Evolutionary conservation across 139 green algal genomes (phyloP).

Genomic region (Zygnema circumcarinatum): DNA sequence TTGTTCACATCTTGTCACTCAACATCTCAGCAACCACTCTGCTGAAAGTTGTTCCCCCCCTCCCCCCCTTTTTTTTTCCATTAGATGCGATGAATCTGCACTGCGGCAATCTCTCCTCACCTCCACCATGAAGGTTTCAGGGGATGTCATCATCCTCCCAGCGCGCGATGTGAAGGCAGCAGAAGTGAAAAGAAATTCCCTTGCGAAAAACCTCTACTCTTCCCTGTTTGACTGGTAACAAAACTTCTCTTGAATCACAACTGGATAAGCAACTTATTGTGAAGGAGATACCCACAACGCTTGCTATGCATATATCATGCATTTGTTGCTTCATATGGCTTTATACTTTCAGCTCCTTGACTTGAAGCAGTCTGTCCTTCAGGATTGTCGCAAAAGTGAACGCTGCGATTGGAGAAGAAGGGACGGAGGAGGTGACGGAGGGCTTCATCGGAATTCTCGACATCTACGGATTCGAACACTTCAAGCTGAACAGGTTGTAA

Average conservation of each 20-base stretch:
- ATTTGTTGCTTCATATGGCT: too few relatives aligned
- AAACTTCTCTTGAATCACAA: too few relatives aligned
- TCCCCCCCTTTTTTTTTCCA: too few relatives aligned
- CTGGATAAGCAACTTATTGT: too few relatives aligned
- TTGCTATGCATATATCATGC: too few relatives aligned
- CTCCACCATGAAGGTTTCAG: slow-evolving; percentile 82
- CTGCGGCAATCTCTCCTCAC: slow-evolving; percentile 89
- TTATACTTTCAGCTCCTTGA: too few relatives aligned
- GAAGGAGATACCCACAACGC: too few relatives aligned
- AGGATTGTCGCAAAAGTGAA: slow-evolving; percentile 72
- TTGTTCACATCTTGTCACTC: too few relatives aligned
- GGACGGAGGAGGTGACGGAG: not conserved
- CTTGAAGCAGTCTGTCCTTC: too few relatives aligned
- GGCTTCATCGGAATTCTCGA: slow-evolving; percentile 58
- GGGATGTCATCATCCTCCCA: slow-evolving; percentile 85
- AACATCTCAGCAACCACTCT: too few relatives aligned
- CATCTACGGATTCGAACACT: slow-evolving; percentile 62
- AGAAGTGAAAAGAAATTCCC: slow-evolving; percentile 85
- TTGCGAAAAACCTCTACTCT: slow-evolving; percentile 95
- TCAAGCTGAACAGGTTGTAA: slow-evolving; percentile 55
- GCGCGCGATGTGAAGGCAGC: slow-evolving; percentile 78
- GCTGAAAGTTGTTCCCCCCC: too few relatives aligned
- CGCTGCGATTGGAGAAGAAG: slow-evolving; percentile 66
- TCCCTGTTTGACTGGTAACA: slow-evolving; percentile 98
- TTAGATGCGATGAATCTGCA: slow-evolving; percentile 16